Percentiles rank a stretch among this genome's conserved stretches.
Conservation (phyloP, 176 grass and related monocot genomes). For the Cenchrus americanus region DNA sequence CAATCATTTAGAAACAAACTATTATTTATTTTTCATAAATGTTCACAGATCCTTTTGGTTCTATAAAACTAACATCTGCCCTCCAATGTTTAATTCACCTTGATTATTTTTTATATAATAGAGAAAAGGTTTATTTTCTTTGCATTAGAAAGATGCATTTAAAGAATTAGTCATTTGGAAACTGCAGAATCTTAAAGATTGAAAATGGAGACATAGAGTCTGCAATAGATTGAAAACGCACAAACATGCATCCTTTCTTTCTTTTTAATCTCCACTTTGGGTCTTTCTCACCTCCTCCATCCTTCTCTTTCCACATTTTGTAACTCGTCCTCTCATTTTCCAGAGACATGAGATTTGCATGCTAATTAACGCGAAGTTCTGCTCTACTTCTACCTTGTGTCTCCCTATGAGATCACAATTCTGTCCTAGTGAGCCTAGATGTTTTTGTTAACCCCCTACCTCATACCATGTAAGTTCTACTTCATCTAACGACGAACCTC, state of each 20-base stretch:
- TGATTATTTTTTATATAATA: background rate
- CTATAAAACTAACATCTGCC: background rate
- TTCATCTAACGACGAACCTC: too few relatives aligned
- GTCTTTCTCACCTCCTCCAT: background rate
- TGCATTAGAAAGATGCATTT: background rate
- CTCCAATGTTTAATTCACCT: background rate
- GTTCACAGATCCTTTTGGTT: background rate
- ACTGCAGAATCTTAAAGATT: background rate
- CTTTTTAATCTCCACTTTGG: background rate
- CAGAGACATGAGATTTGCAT: background rate
- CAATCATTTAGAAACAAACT: too few relatives aligned
- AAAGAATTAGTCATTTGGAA: too few relatives aligned
- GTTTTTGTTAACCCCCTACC: too few relatives aligned
- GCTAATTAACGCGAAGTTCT: background rate
- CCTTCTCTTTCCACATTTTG: background rate
- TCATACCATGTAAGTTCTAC: too few relatives aligned
- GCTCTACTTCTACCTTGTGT: background rate
- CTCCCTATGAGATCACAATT: too few relatives aligned
- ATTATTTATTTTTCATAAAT: background rate
- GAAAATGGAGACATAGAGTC: background rate
- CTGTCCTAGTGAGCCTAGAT: too few relatives aligned
- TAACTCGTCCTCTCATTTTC: background rate
- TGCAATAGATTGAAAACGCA: background rate
- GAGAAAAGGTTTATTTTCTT: background rate
- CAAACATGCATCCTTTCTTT: background rate